Percentiles rank a stretch among this genome's conserved stretches.
Conservation (phyloP, 2,329 filamentous ascomycete species). For the Dactylellina sp. region DNA sequence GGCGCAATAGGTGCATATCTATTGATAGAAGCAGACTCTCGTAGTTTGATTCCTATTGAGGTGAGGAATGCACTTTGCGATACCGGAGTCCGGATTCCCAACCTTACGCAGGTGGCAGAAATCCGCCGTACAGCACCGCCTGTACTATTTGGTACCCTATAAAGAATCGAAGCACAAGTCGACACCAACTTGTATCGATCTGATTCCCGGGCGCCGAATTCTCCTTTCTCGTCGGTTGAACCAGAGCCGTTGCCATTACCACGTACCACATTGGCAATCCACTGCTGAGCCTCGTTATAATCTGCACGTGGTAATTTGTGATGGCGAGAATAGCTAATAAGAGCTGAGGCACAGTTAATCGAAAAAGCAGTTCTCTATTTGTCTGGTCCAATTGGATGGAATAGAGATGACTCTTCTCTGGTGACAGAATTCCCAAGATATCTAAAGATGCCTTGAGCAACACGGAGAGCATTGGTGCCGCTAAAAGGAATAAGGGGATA, state of each 20-base stretch:
- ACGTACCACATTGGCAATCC: slow-evolving; percentile 88
- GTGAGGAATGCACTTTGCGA: slow-evolving; percentile 1
- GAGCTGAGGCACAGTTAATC: slow-evolving; percentile 78
- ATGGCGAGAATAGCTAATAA: slow-evolving; percentile 77
- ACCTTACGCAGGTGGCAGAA: slow-evolving; percentile 83
- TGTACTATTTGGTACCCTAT: slow-evolving; percentile 86
- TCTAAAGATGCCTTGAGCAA: slow-evolving; percentile 65
- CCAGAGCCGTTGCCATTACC: slow-evolving; percentile 69
- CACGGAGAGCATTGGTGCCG: slow-evolving; percentile 78
- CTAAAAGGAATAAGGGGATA: slow-evolving; percentile 86
- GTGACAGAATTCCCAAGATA: slow-evolving; percentile 12
- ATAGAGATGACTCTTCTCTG: slow-evolving; percentile 13
- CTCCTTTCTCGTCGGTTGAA: slow-evolving; percentile 21
- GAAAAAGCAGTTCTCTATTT: slow-evolving; percentile 63
- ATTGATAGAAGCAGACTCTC: slow-evolving; percentile 18
- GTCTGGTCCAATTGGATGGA: slow-evolving; percentile 28
- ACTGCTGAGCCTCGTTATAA: slow-evolving; percentile 88
- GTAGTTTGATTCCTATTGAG: slow-evolving; percentile 11
- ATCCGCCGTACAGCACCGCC: slow-evolving; percentile 84
- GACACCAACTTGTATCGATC: slow-evolving; percentile 58
- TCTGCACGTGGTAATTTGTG: slow-evolving; percentile 90
- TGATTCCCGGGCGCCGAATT: slow-evolving; percentile 18
- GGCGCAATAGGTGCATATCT: slow-evolving; percentile 21
- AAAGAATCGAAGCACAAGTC: slow-evolving; percentile 73
- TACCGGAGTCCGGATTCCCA: slow-evolving; percentile 27